A percentile compares a stretch with the other conserved stretches of the same genome.
These are phyloP conservation scores for Fusarium continuum DNA, from an alignment of 2,329 filamentous ascomycete species.

Conservation along the genomic window DNA sequence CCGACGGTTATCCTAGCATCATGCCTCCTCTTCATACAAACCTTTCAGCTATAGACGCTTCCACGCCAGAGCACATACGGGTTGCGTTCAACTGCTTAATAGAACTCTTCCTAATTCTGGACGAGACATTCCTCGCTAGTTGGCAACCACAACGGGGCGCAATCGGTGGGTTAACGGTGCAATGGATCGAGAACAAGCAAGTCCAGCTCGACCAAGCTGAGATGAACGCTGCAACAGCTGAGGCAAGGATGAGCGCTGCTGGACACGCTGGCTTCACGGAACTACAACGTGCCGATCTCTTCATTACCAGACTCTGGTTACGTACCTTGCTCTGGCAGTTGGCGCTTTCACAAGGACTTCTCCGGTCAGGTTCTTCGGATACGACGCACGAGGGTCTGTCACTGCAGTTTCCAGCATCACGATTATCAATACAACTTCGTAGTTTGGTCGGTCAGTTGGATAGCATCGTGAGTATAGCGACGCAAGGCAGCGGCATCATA, in stretches of 20 bases:
- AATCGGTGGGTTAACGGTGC: slow-evolving; percentile 45
- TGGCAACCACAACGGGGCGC: slow-evolving; percentile 48
- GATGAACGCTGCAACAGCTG: slow-evolving; percentile 43
- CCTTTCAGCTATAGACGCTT: slow-evolving; percentile 45
- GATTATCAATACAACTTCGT: slow-evolving; percentile 52
- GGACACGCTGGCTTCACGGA: slow-evolving; percentile 47
- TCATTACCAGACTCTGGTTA: slow-evolving; percentile 54
- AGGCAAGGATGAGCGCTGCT: slow-evolving; percentile 38
- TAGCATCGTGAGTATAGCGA: slow-evolving; percentile 56
- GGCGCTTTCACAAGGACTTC: slow-evolving; percentile 51
- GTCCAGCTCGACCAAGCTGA: slow-evolving; percentile 53
- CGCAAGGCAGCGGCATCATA: slow-evolving; percentile 65
- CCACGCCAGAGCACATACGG: slow-evolving; percentile 50
- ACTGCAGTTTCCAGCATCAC: slow-evolving; percentile 51
- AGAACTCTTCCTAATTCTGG: slow-evolving; percentile 51
- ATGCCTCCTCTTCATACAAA: slow-evolving; percentile 47
- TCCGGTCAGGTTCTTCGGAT: slow-evolving; percentile 47
- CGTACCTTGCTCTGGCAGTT: slow-evolving; percentile 55
- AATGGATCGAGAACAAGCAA: slow-evolving; percentile 55
- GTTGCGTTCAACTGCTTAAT: slow-evolving; percentile 52
- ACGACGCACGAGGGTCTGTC: slow-evolving; percentile 51
- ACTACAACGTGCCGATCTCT: slow-evolving; percentile 53
- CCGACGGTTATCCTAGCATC: slow-evolving; percentile 56
- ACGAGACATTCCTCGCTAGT: slow-evolving; percentile 50
- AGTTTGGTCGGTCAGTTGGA: slow-evolving; percentile 49